Evolutionary conservation across 2,329 filamentous ascomycete species (phyloP).

Genomic region (Penicillium sp.): DNA sequence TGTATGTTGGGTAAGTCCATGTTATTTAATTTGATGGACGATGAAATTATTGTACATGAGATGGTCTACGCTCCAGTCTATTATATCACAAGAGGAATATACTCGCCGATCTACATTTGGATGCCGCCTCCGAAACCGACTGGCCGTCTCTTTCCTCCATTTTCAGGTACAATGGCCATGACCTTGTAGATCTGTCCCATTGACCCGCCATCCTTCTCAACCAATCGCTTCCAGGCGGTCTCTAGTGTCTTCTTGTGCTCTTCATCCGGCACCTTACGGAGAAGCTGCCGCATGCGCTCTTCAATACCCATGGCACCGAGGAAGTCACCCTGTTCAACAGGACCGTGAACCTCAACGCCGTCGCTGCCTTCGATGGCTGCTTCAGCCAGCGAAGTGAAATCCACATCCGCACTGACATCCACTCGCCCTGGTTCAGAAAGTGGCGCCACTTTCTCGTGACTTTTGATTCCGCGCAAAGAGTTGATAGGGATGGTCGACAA

Average conservation of each 20-base stretch:
- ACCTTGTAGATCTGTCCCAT: slow-evolving; percentile 96
- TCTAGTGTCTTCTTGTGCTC: slow-evolving; percentile 56
- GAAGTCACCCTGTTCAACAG: slow-evolving; percentile 75
- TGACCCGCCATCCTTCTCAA: slow-evolving; percentile 71
- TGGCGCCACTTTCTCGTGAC: slow-evolving; percentile 67
- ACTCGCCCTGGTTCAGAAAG: slow-evolving; percentile 72
- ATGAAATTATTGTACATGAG: slow-evolving; percentile 1
- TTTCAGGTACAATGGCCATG: slow-evolving; percentile 79
- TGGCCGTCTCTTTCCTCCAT: slow-evolving; percentile 61
- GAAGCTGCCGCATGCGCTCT: slow-evolving; percentile 63
- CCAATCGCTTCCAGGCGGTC: slow-evolving; percentile 66
- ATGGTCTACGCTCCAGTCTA: not conserved
- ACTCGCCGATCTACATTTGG: slow-evolving; percentile 14
- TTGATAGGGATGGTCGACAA: slow-evolving; percentile 69
- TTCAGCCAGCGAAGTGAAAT: slow-evolving; percentile 81
- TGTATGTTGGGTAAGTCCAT: not conserved
- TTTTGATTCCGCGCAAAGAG: slow-evolving; percentile 78
- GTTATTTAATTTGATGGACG: not conserved
- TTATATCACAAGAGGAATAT: not conserved
- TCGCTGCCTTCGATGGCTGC: slow-evolving; percentile 65
- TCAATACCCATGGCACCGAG: slow-evolving; percentile 71
- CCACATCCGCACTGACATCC: slow-evolving; percentile 85
- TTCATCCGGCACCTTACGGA: slow-evolving; percentile 43
- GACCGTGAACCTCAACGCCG: slow-evolving; percentile 83
- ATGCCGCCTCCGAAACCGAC: slow-evolving; percentile 79